These are phyloP conservation scores for Zopfochytrium polystomum DNA, from an alignment of 371 early-diverging fungal genomes.

Conservation along the genomic window DNA sequence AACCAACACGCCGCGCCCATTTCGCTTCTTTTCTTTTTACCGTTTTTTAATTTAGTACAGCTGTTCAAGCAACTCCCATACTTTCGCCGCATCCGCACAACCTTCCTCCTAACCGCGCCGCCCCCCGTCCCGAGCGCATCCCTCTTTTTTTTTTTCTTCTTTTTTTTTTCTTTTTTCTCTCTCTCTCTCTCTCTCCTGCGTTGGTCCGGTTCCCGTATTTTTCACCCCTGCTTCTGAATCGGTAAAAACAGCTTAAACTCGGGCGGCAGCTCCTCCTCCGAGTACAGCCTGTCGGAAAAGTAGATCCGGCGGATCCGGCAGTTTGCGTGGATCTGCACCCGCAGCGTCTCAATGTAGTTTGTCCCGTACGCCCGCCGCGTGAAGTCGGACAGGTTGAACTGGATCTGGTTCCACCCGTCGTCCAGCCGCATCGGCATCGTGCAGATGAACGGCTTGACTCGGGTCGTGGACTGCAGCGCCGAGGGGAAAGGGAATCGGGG, in stretches of 20 bases:
- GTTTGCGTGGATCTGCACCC: conserved; percentile 90
- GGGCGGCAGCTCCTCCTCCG: conserved; percentile 89
- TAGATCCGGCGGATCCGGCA: conserved; percentile 83
- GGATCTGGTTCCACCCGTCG: conserved; percentile 94
- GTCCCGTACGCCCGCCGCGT: conserved; percentile 86
- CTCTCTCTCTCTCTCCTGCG: too few species aligned
- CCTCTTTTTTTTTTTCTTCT: too few species aligned
- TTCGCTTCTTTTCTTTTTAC: too few species aligned
- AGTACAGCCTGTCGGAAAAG: conserved; percentile 84
- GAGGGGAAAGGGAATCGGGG: background rate
- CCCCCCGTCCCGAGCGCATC: too few species aligned
- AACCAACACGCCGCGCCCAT: too few species aligned
- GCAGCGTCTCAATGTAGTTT: conserved; percentile 78
- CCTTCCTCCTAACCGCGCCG: too few species aligned
- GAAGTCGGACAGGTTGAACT: conserved; percentile 82
- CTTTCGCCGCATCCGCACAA: too few species aligned
- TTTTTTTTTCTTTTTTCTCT: too few species aligned
- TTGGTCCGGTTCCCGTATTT: background rate
- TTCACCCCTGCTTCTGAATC: conserved; percentile 51
- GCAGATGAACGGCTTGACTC: conserved; percentile 81
- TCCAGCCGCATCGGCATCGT: conserved; percentile 94
- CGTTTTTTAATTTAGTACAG: too few species aligned
- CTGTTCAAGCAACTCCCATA: too few species aligned
- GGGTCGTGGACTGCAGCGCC: conserved; percentile 60
- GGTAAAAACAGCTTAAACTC: conserved; percentile 89